These are phyloP conservation scores for Yarrowia alimentaria DNA, from an alignment of 805 yeast genomes.

Conservation along the genomic window DNA sequence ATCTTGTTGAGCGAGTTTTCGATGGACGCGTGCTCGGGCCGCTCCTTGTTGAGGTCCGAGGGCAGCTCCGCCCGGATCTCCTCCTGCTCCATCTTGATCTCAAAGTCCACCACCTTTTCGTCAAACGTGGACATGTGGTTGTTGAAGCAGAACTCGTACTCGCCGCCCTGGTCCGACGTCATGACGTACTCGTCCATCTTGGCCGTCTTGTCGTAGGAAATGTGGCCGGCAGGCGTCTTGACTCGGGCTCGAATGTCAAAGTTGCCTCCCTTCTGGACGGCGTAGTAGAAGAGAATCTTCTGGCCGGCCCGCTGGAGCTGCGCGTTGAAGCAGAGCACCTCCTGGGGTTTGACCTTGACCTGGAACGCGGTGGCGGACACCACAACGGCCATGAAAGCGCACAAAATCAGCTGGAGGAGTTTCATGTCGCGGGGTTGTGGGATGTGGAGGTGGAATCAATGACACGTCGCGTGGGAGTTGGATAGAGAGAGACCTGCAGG, in stretches of 20 bases:
- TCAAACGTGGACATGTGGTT: conserved; percentile 79
- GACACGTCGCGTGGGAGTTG: conserved; percentile 29
- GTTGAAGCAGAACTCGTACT: conserved; percentile 82
- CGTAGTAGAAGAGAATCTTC: conserved; percentile 72
- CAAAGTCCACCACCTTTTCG: conserved; percentile 82
- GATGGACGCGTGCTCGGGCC: conserved; percentile 35
- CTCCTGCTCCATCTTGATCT: conserved; percentile 49
- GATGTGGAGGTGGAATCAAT: conserved; percentile 4
- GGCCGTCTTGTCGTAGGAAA: conserved; percentile 57
- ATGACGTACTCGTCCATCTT: conserved; percentile 80
- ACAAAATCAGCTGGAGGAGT: conserved; percentile 22
- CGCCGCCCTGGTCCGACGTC: conserved; percentile 64
- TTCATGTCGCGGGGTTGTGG: conserved; percentile 13
- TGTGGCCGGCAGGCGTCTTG: conserved; percentile 54
- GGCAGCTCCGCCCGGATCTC: conserved; percentile 63
- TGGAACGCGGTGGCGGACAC: conserved; percentile 45
- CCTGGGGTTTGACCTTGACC: conserved; percentile 72
- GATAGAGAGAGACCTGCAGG: conserved; percentile 1
- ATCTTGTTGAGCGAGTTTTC: conserved; percentile 37
- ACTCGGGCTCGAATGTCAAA: conserved; percentile 72
- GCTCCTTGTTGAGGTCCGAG: conserved; percentile 34
- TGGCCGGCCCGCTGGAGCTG: conserved; percentile 60
- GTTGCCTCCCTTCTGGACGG: conserved; percentile 77
- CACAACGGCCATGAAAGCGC: conserved; percentile 24
- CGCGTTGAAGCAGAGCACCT: conserved; percentile 66